These are phyloP conservation scores for Fusarium sp. DNA, from an alignment of 2,329 filamentous ascomycete genomes.

Conservation along the genomic window DNA sequence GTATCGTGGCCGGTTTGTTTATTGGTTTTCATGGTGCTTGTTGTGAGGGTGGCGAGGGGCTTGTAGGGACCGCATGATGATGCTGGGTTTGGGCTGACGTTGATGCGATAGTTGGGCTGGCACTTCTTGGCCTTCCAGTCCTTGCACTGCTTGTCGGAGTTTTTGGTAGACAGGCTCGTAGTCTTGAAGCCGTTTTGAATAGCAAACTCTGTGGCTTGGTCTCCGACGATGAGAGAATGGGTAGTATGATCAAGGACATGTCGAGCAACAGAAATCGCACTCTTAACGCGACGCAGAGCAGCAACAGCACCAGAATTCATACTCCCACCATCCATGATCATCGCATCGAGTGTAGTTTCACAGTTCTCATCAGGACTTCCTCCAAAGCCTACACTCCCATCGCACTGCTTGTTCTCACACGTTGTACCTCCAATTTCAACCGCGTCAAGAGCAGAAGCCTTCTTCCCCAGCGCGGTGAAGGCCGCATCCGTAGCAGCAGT, in stretches of 20 bases:
- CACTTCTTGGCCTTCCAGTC: conserved; percentile 58
- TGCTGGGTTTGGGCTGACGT: conserved; percentile 58
- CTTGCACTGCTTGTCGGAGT: conserved; percentile 54
- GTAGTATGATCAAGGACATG: conserved; percentile 63
- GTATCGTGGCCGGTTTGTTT: conserved; percentile 61
- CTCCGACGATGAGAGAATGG: conserved; percentile 65
- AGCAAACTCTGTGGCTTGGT: conserved; percentile 65
- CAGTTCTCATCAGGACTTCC: conserved; percentile 67
- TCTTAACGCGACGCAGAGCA: conserved; percentile 59
- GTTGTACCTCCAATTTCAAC: conserved; percentile 63
- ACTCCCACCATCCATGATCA: conserved; percentile 67
- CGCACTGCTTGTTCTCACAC: conserved; percentile 65
- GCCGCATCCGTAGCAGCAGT: conserved; percentile 64
- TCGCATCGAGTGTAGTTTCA: conserved; percentile 69
- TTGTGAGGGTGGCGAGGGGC: conserved; percentile 40
- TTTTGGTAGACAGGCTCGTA: conserved; percentile 57
- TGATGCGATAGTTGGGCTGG: conserved; percentile 63
- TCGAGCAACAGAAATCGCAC: conserved; percentile 63
- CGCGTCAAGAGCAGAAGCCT: conserved; percentile 60
- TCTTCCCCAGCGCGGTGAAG: conserved; percentile 52
- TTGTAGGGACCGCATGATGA: conserved; percentile 61
- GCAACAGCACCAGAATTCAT: conserved; percentile 67
- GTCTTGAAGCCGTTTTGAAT: conserved; percentile 62
- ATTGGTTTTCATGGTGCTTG: neutral
- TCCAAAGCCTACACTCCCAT: conserved; percentile 66